These are phyloP conservation scores for Magnusiomyces tetraspermus DNA, from an alignment of 1,139 yeast genomes.

Conservation along the genomic window DNA sequence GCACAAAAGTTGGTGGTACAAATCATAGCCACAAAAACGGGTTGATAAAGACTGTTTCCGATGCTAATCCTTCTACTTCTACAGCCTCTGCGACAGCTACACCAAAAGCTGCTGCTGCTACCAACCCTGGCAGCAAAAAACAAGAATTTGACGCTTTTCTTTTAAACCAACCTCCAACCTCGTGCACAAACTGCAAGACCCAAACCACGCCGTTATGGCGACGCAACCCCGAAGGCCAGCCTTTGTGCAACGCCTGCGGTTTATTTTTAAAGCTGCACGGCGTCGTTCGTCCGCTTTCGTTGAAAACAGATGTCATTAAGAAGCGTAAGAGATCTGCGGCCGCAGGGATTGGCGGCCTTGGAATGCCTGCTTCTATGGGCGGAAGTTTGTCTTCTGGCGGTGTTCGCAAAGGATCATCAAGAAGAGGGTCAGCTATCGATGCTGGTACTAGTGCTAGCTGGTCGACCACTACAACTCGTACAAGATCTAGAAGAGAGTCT, in stretches of 20 bases:
- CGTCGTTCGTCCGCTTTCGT: slow-evolving; percentile 79
- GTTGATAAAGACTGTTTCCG: background rate
- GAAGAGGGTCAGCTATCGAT: background rate
- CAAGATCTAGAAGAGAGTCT: slow-evolving; percentile 11
- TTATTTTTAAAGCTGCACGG: slow-evolving; percentile 85
- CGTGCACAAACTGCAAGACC: slow-evolving; percentile 86
- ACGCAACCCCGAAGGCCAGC: slow-evolving; percentile 85
- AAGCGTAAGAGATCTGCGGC: slow-evolving; percentile 43
- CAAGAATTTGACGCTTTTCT: background rate
- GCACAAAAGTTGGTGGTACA: no score
- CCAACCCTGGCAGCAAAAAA: background rate
- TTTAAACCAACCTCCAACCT: slow-evolving; percentile 19
- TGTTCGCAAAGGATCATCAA: background rate
- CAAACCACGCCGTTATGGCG: slow-evolving; percentile 94
- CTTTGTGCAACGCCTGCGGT: slow-evolving; percentile 93
- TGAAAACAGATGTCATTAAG: slow-evolving; percentile 88
- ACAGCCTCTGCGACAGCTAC: no score
- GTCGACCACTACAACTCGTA: slow-evolving; percentile 2
- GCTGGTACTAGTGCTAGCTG: no score
- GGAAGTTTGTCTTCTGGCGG: background rate
- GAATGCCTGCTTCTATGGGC: background rate
- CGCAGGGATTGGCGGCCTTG: slow-evolving; percentile 7
- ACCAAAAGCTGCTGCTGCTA: background rate
- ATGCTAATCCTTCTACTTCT: no score
- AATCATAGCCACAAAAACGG: background rate